Evolutionary conservation across 140 eudicot species (phyloP).

Genomic region (Flaveria floridana): DNA sequence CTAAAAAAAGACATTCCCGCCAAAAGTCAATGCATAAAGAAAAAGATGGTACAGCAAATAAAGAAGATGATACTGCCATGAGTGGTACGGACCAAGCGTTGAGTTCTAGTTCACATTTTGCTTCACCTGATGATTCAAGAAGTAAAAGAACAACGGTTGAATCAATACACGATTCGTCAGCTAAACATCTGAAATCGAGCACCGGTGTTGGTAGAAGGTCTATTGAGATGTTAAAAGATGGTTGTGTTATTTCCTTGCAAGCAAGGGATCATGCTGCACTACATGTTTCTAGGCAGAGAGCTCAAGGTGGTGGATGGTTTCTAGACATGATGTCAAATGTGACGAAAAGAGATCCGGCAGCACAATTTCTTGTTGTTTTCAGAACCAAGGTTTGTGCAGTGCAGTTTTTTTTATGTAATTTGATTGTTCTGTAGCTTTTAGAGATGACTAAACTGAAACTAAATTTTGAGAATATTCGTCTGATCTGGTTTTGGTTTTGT

Average conservation of each 20-base stretch:
- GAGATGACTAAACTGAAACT: background rate
- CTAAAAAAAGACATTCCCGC: conserved; percentile 82
- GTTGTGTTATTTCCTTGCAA: conserved; percentile 72
- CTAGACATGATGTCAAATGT: conserved; percentile 70
- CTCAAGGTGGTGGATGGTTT: conserved; percentile 96
- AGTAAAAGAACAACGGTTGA: conserved; percentile 62
- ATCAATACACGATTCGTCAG: conserved; percentile 48
- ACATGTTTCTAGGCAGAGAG: conserved; percentile 91
- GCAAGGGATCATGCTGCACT: conserved; percentile 59
- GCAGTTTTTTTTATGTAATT: conserved; percentile 15
- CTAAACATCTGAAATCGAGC: conserved; percentile 51
- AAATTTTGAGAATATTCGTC: background rate
- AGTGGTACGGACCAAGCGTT: conserved; percentile 78
- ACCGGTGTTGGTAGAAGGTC: conserved; percentile 44
- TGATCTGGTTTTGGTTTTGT: background rate
- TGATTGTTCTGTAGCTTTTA: conserved; percentile 11
- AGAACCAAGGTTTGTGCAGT: conserved; percentile 64
- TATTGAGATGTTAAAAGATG: conserved; percentile 67
- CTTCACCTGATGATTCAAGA: conserved; percentile 83
- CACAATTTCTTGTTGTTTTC: conserved; percentile 80
- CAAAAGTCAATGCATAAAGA: conserved; percentile 81
- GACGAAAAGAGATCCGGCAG: conserved; percentile 90
- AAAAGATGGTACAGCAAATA: conserved; percentile 57
- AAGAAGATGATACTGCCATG: conserved; percentile 83
- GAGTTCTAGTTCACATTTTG: conserved; percentile 54